Percentiles rank a stretch among this genome's conserved stretches.
phyloP scores from a whole-genome alignment of 148 eudicot species.

The Persicaria maculosa region DNA sequence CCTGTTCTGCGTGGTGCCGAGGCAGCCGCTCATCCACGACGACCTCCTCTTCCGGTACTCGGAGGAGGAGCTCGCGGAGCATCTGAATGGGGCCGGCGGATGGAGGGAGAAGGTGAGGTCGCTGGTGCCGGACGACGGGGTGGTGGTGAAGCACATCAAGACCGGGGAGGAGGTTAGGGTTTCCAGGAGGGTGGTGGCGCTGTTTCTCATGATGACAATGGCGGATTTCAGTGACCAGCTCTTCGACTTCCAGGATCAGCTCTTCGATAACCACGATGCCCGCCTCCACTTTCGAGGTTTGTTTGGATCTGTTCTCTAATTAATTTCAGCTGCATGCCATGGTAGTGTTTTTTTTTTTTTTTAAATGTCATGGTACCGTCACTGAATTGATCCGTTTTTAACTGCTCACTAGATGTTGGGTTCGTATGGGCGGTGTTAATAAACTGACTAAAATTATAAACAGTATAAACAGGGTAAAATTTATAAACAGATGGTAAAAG shows the following conservation, averaged over 20 bases:
- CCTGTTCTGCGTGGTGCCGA: constrained; percentile 74
- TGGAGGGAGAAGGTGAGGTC: constrained; percentile 71
- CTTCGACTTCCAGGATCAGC: constrained; percentile 59
- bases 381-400: too few relatives aligned
- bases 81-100: constrained; percentile 37
- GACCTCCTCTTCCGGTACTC: constrained; percentile 52
- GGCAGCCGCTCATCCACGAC: constrained; percentile 74
- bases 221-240: constrained; percentile 95
- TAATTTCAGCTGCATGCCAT: too few relatives aligned
- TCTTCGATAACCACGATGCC: constrained; percentile 64
- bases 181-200: constrained; percentile 58
- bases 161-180: constrained; percentile 67
- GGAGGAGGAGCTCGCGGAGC: constrained; percentile 51
- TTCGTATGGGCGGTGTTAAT: too few relatives aligned
- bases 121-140: constrained; percentile 55
- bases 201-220: constrained; percentile 76
- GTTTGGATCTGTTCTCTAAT: background rate
- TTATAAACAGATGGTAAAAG: too few relatives aligned
- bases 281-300: constrained; percentile 27
- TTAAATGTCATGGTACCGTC: too few relatives aligned
- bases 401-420: too few relatives aligned
- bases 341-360: too few relatives aligned
- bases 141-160: constrained; percentile 64
- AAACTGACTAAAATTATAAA: too few relatives aligned
- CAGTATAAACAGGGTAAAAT: too few relatives aligned